Conservation (phyloP, 441 rosid species). For the Pelargonium hybrid region DNA sequence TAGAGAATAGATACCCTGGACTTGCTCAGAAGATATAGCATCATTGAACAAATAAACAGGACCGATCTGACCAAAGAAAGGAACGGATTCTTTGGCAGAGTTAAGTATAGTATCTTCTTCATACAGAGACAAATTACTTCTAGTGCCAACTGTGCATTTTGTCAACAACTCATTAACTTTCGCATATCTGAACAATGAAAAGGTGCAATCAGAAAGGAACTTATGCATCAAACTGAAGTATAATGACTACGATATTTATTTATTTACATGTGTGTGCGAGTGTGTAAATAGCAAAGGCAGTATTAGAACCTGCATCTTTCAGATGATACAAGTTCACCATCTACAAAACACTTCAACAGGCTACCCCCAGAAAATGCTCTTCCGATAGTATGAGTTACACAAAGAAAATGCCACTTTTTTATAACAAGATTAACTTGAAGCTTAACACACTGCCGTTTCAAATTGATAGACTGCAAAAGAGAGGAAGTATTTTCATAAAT, state of each 20-base stretch:
- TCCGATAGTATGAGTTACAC: conserved; percentile 86
- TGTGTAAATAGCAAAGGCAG: conserved; percentile 8
- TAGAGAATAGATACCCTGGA: conserved; percentile 65
- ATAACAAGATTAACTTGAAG: conserved; percentile 51
- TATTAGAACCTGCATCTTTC: conserved; percentile 88
- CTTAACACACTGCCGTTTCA: conserved; percentile 65
- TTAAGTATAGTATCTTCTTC: conserved; percentile 52
- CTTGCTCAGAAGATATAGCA: conserved; percentile 80
- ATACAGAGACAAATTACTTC: conserved; percentile 39
- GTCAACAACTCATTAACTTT: conserved; percentile 78
- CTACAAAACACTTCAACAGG: conserved; percentile 70
- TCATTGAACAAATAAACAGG: conserved; percentile 87
- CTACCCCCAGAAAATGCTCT: conserved; percentile 99
- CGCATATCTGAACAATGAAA: conserved; percentile 60
- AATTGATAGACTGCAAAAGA: conserved; percentile 62
- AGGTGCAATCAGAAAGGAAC: conserved; percentile 17
- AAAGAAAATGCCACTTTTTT: conserved; percentile 93
- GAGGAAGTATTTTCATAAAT: conserved; percentile 16
- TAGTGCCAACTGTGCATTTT: conserved; percentile 72
- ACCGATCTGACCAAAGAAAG: conserved; percentile 95
- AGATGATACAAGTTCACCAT: conserved; percentile 83
- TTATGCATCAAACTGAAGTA: conserved; percentile 1
- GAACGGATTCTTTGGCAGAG: conserved; percentile 37
- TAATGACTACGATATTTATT: conserved; percentile 7
- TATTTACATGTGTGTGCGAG: neutral